Conservation (phyloP, 129 eudicot genomes). For the Arctium lappa region DNA sequence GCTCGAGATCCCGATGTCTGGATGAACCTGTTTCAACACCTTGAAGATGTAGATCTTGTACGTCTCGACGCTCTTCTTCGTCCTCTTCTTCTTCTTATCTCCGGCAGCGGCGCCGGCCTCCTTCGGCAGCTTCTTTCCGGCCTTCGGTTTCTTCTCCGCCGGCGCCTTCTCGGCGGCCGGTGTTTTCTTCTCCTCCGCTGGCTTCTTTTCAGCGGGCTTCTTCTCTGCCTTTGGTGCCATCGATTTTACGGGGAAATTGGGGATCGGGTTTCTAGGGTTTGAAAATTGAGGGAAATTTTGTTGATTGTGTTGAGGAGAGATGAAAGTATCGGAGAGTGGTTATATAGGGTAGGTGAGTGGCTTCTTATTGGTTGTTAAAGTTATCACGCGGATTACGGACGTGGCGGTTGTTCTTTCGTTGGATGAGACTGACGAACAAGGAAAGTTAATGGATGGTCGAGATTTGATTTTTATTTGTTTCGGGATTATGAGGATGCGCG, state of each 20-base stretch:
- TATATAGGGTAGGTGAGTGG: not conserved
- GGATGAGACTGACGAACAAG: not conserved
- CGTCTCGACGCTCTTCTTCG: conserved; percentile 45
- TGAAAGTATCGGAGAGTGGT: not conserved
- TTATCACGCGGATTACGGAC: not conserved
- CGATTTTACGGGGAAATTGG: not conserved
- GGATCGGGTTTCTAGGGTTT: not conserved
- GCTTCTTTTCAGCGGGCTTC: conserved; percentile 66
- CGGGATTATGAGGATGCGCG: conserved; percentile 7
- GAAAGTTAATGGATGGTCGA: conserved; percentile 5
- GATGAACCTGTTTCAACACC: conserved; percentile 45
- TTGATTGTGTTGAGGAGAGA: not conserved
- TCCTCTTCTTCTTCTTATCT: conserved; percentile 48
- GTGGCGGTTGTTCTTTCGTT: not conserved
- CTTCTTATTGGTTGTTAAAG: not conserved
- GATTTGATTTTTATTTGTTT: not conserved
- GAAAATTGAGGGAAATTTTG: not conserved
- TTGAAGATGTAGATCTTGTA: conserved; percentile 65
- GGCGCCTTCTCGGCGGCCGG: conserved; percentile 33
- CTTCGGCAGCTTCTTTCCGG: conserved; percentile 37
- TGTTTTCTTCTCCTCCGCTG: conserved; percentile 45
- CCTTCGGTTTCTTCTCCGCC: conserved; percentile 44
- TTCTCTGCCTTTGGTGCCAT: conserved; percentile 72
- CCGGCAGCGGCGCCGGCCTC: conserved; percentile 31
- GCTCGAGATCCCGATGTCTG: conserved; percentile 45